phyloP scores from a whole-genome alignment of 2,329 filamentous ascomycete genomes.

The Thyridium curvatum region DNA sequence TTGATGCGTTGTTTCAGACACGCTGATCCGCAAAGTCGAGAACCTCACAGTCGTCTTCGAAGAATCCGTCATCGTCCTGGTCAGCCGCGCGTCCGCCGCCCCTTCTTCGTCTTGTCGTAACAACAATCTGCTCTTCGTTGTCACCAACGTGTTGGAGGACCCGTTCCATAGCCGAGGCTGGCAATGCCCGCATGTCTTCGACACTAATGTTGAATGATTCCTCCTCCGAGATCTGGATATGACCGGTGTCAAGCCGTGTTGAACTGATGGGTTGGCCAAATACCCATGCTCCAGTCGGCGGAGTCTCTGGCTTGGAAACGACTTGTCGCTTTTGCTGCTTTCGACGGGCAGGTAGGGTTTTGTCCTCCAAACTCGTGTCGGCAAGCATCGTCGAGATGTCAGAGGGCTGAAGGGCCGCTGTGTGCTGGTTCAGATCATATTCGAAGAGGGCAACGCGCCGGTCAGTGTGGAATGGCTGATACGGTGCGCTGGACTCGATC shows the following conservation, averaged over 20 bases:
- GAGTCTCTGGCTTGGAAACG: constrained; percentile 1
- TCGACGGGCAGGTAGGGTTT: constrained; percentile 8
- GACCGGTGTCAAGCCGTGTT: constrained; percentile 47
- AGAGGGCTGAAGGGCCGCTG: not conserved
- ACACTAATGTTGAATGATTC: constrained; percentile 38
- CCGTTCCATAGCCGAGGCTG: constrained; percentile 58
- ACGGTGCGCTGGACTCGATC: constrained; percentile 92
- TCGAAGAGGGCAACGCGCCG: constrained; percentile 73
- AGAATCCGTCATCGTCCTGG: constrained; percentile 68
- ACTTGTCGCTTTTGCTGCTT: constrained; percentile 24
- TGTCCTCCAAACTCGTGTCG: constrained; percentile 33
- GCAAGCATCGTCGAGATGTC: constrained; percentile 30
- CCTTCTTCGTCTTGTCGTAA: constrained; percentile 69
- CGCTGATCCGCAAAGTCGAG: constrained; percentile 76
- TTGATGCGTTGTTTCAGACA: constrained; percentile 34
- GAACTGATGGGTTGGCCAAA: constrained; percentile 52
- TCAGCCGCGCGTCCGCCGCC: constrained; percentile 41
- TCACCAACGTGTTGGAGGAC: constrained; percentile 49
- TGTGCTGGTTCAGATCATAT: constrained; percentile 30
- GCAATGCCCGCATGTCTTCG: constrained; percentile 54
- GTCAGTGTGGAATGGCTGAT: constrained; percentile 94
- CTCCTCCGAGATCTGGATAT: constrained; percentile 40
- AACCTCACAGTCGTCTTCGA: constrained; percentile 89
- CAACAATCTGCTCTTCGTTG: constrained; percentile 71
- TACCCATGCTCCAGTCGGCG: constrained; percentile 38